Base-by-base conservation (phyloP, 495 filamentous ascomycete species). In the Neurospora sp. region DNA sequence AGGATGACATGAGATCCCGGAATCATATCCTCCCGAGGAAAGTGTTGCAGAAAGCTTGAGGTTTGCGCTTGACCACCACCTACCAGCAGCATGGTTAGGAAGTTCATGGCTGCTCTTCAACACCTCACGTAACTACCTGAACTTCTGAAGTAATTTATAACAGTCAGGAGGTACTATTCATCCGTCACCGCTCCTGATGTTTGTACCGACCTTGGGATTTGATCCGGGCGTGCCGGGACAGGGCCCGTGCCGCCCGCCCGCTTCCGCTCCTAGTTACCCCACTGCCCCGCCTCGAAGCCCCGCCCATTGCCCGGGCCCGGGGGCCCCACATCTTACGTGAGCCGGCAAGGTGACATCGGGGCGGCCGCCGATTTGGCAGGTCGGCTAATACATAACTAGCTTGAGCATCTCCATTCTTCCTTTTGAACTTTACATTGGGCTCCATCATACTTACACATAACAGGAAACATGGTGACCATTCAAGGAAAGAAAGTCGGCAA, bases 401-500 rank as follows among this genome's bases (percentile, higher is more conserved):
- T 72, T 31, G 11, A 46, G 16, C 69, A 38, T 39, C 9, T 37
- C 40, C 49, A 12, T 66, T 14, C 8, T 27, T 69, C 9, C 44
- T 69, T 37, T 5, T 39, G 10, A 4, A 11, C 35, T 66, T 12
- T 8, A 12, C 23, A 5, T 62, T 54, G 8, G 11, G 10, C 16
- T 39, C 14, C 71, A 35, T 38, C 14, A 18, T 12, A 11, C 40
- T 7, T 16, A 2, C 14, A 9, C 27, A 4, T 14, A 7, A 66
- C 12, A 66, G 23, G 16, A 14, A 41, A 37, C 54, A 75, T 70
- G 20, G 18, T 10, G 35, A 62, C 16, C 70, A 77, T 90, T 49
- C 75, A 83, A 41, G 86, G 83, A 74, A 88, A 87, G 73, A 78
- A 85, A 75, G 82, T 90, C 74, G 89, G 89, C 70, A 79, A 82